Conservation (phyloP, 2,329 filamentous ascomycete species). For the Gaeumannomyces sp. region DNA sequence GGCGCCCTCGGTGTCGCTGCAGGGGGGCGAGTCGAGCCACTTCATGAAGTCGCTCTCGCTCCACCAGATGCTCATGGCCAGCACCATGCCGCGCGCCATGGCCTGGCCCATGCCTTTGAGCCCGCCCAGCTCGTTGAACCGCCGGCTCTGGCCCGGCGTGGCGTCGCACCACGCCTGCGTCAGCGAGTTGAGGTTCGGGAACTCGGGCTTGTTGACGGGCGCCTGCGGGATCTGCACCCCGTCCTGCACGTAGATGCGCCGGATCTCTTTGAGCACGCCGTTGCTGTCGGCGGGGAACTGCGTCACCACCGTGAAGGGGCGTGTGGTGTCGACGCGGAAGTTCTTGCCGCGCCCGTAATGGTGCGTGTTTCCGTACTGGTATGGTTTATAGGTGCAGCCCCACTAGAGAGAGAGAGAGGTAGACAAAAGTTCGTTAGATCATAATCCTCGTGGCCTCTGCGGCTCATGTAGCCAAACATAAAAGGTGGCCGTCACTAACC, state of each 20-base stretch:
- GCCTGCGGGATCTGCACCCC: constrained; percentile 37
- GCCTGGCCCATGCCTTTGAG: constrained; percentile 43
- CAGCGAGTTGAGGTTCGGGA: constrained; percentile 24
- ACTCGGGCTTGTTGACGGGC: constrained; percentile 25
- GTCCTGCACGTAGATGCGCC: constrained; percentile 42
- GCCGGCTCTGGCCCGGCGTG: background rate
- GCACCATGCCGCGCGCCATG: constrained; percentile 35
- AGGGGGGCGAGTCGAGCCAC: constrained; percentile 48
- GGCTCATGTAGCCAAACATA: no score
- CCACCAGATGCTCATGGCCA: constrained; percentile 44
- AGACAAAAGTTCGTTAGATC: no score
- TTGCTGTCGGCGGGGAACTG: constrained; percentile 32
- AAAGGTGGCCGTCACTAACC: background rate
- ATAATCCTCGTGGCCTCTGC: no score
- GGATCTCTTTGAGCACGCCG: constrained; percentile 37
- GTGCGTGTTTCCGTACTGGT: background rate
- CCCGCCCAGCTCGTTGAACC: constrained; percentile 39
- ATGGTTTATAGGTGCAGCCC: constrained; percentile 25
- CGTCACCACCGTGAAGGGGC: constrained; percentile 33
- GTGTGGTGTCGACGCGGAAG: constrained; percentile 38
- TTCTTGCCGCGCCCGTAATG: background rate
- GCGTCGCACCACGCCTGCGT: constrained; percentile 33
- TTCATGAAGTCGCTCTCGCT: constrained; percentile 40
- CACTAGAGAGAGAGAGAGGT: background rate
- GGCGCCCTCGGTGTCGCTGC: constrained; percentile 39